Base-by-base conservation (phyloP, 1,139 yeast species). In the Geotrichum macrosporum region DNA sequence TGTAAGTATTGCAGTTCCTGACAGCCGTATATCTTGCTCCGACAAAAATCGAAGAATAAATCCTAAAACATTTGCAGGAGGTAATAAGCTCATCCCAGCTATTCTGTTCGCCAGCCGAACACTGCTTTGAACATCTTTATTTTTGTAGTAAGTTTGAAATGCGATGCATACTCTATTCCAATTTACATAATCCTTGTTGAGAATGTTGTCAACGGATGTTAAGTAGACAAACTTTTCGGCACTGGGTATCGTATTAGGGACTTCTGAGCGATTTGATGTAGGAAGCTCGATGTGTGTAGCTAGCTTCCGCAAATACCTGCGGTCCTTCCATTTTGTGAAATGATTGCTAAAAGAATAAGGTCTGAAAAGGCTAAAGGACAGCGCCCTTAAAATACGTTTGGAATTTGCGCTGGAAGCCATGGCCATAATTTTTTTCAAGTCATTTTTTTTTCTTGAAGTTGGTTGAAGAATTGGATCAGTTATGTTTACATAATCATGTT, bases 51-150 rank as follows among this genome's bases (percentile, higher is more conserved):
- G 36, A 20, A 42, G 13, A 19, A 53, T 41, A 19, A 34, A 13
- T 8, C 47, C 46, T 15, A 50, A 5, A n/a, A 46, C 35, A 8
- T 36, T 41, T 5, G 51, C 41, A 4, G 48, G 44, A 6, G 56
- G 55, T 4, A 38, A 22, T 18, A 53, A 37, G 8, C 44, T 40
- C 26, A 37, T 43, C 12, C 40, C 35, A 9, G 19, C 40, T 21
- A 53, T 41, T 33, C 56, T 46, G n/a, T 46, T 50, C 33, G 50
- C 50, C 33, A 53, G 46, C 16, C 42, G 43, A 41, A 53, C 24
- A 40, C 40, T 29, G 20, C 43, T 32, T 12, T 29, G 12, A 16
- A 19, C 24, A 30, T 34, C 36, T 21, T 13, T 20, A 19, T 24
- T 26, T 13, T 35, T 32, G 29, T 35, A 35, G 20, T 32, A 42